Conservation (phyloP, 352 stramenopile genomes). For the Phytophthora tentaculata region DNA sequence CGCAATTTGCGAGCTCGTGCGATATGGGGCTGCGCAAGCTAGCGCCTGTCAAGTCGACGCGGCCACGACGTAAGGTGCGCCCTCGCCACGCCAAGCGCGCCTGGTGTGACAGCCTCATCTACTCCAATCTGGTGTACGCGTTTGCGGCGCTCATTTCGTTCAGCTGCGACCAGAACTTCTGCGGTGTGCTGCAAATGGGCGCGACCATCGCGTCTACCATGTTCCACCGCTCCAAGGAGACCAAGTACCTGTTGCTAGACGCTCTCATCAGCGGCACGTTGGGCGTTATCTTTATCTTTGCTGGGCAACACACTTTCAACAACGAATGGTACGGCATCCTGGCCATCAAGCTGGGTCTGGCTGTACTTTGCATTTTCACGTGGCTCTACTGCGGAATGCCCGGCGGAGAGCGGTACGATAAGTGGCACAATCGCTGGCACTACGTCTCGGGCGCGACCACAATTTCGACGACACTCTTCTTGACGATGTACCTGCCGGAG, state of each 20-base stretch:
- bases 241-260: constrained; percentile 80
- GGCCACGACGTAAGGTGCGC: constrained; percentile 55
- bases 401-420: constrained; percentile 74
- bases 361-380: constrained; percentile 68
- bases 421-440: constrained; percentile 85
- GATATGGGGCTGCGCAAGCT: constrained; percentile 42
- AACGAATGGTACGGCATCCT: constrained; percentile 86
- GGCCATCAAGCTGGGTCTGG: constrained; percentile 64
- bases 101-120: constrained; percentile 82
- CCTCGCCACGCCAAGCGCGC: constrained; percentile 53
- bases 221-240: constrained; percentile 87
- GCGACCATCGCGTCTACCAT: constrained; percentile 74
- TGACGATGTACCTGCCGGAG: constrained; percentile 78
- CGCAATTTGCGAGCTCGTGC: constrained; percentile 45
- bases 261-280: constrained; percentile 81
- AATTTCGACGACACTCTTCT: constrained; percentile 74
- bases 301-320: constrained; percentile 62
- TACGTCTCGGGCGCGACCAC: constrained; percentile 83
- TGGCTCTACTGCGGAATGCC: constrained; percentile 86
- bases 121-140: constrained; percentile 83
- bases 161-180: constrained; percentile 77
- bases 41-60: constrained; percentile 30
- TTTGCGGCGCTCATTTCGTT: constrained; percentile 74
- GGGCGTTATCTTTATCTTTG: constrained; percentile 72
- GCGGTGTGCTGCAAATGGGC: constrained; percentile 70